Conservation (phyloP, 2,329 filamentous ascomycete species). For the Tolypocladium inflatum region DNA sequence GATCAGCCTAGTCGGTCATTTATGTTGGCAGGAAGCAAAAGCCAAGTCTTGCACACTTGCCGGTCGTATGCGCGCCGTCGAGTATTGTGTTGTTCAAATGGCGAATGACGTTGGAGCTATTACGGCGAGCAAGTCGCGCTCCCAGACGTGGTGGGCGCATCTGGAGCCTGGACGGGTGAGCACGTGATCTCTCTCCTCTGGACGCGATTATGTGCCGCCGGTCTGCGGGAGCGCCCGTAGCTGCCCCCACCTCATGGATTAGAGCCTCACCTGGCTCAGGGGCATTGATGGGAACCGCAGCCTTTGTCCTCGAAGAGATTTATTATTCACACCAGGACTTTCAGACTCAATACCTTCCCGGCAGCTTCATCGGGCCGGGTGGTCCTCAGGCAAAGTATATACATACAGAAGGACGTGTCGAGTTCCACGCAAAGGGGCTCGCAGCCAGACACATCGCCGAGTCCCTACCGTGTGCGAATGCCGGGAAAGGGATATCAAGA, state of each 20-base stretch:
- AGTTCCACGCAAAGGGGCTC: not conserved
- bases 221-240: not conserved
- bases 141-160: not conserved
- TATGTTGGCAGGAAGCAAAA: slow-evolving; percentile 2
- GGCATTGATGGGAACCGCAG: no score
- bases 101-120: not conserved
- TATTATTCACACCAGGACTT: no score
- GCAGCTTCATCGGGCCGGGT: no score
- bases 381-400: not conserved
- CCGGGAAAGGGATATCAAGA: slow-evolving; percentile 18
- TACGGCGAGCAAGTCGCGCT: not conserved
- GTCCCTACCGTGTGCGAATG: slow-evolving; percentile 3
- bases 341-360: no score
- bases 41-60: not conserved
- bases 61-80: not conserved
- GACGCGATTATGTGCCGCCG: not conserved
- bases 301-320: no score
- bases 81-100: not conserved
- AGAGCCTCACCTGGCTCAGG: no score
- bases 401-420: not conserved
- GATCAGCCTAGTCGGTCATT: slow-evolving; percentile 13
- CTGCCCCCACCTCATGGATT: not conserved
- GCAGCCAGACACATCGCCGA: slow-evolving; percentile 1
- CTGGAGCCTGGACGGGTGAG: slow-evolving; percentile 3
- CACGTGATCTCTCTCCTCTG: slow-evolving; percentile 6